Base-by-base conservation (phyloP, 176 grass and related monocot species). In the Raddia guianensis region DNA sequence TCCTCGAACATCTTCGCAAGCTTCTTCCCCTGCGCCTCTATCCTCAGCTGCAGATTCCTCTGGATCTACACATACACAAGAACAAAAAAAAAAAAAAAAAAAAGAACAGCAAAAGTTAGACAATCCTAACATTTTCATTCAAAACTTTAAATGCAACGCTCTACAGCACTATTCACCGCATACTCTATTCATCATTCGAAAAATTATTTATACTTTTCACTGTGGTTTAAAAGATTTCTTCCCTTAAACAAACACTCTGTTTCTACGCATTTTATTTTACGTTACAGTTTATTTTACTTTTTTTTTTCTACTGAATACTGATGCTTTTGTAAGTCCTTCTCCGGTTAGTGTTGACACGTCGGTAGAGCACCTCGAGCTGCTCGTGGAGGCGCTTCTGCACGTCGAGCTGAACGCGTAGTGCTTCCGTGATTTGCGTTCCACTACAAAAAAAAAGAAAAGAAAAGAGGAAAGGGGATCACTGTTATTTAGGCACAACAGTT, bases 311-410 rank as follows among this genome's bases (percentile, higher is more conserved):
- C n/a, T n/a, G n/a, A n/a, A n/a, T 27, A 27, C 27, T 27, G 27
- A 27, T 27, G 27, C 27, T 27, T 27, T 27, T 27, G 27, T 27
- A 27, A 27, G 27, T 27, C 27, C 27, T 27, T 27, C 1, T 27
- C 37, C 37, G 4, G 37, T 40, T 32, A 72, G 58, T 65, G 58
- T 72, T 57, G 75, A 55, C 49, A 63, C 40, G 47, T 59, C 40
- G 50, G 85, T 57, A 48, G 13, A 56, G 68, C 70, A 97, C 95
- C 95, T 94, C 90, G 2, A 97, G 90, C 82, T 97, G 95, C 80
- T 97, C 95, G 52, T 97, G 90, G 80, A 97, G 95, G n/a, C 85
- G 73, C 85, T 81, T 92, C 83, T 97, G 94, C 21, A 97, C 91
- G 72, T 94, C 91, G 45, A 94, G 86, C 76, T 97, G 94, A 71